Base-by-base conservation (phyloP, 1,284 basidiomycete species). In the Cutaneotrichosporon sp. region DNA sequence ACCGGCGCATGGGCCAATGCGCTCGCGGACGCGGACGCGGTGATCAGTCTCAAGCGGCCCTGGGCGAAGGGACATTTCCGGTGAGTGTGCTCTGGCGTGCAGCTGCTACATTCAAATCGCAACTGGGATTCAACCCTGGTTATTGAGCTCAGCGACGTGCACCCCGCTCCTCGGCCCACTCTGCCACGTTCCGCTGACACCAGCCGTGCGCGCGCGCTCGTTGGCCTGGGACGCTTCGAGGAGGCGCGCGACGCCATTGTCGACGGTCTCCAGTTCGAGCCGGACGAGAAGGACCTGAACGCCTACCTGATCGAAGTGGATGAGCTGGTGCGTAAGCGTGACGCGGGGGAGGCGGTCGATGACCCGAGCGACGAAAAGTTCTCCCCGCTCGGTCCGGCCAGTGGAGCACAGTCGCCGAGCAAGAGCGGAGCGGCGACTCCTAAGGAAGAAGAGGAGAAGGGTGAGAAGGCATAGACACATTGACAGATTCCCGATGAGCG, bases 1-100 rank as follows among this genome's bases (percentile, higher is more conserved):
- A 83, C 86, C 1, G 87, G 87, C 8, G 91, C 95, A 22, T 80
- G 69, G 78, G 84, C 93, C 62, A 87, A 88, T 56, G 92, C 95
- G 2, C 82, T 97, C 8, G 89, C 89, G 26, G 96, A 99, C 75
- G 94, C 95, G 0, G 93, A 98, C 67, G 88, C 89, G 1, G 93
- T 97, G 70, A 89, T 96, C 52, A 81, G 87, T 69, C 82, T 97
- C 62, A 91, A 92, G 77, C 85, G 89, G 64, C 88, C 88, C 32
- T 99, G 96, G 96, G 87, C 89, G 72, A 98, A 98, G 78, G 96
- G 94, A 0, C 92, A 98, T 78, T 97, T 96, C 84, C 84, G 96
- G 69, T 96, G 89, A 72, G 92, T 90, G 4, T 90, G 90, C 77
- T 32, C 16, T 34, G 9, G 21, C 31, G 9, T 18, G 26, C 34